A percentile compares a stretch with the other conserved stretches of the same genome.
phyloP scores from a whole-genome alignment of 192 early-diverging fungal genomes.

The Nowakowskiella sp. region DNA sequence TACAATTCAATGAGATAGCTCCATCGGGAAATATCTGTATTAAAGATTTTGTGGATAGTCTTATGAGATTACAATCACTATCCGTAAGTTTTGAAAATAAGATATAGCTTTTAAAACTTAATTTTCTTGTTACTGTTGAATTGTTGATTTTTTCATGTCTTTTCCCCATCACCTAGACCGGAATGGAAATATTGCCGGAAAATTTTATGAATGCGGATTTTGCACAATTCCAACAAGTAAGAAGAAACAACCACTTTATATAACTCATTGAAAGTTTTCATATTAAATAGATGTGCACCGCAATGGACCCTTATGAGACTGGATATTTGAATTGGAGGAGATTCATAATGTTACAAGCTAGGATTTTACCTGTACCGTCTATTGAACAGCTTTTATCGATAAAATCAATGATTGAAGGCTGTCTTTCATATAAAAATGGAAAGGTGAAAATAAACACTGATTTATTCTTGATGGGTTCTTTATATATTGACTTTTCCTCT shows the following conservation, averaged over 20 bases:
- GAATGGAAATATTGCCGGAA: slow-evolving; percentile 40
- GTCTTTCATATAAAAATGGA: slow-evolving; percentile 16
- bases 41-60: slow-evolving; percentile 39
- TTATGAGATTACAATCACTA: slow-evolving; percentile 23
- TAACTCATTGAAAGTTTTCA: neutral
- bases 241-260: neutral
- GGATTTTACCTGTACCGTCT: slow-evolving; percentile 34
- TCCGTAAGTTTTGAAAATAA: slow-evolving; percentile 17
- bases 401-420: slow-evolving; percentile 6
- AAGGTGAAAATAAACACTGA: slow-evolving; percentile 11
- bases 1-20: slow-evolving; percentile 28
- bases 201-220: slow-evolving; percentile 28
- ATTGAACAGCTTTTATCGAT: slow-evolving; percentile 11
- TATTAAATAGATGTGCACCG: slow-evolving; percentile 16
- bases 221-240: slow-evolving; percentile 39
- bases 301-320: slow-evolving; percentile 45
- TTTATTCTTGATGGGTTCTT: neutral
- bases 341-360: slow-evolving; percentile 30
- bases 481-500: neutral
- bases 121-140: slow-evolving; percentile 3
- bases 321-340: slow-evolving; percentile 45
- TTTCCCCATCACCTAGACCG: slow-evolving; percentile 8
- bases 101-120: neutral
- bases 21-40: slow-evolving; percentile 23
- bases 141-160: neutral